These are phyloP conservation scores for Symbiotaphrina buchneri DNA, from an alignment of 495 filamentous ascomycete genomes.

Conservation along the genomic window DNA sequence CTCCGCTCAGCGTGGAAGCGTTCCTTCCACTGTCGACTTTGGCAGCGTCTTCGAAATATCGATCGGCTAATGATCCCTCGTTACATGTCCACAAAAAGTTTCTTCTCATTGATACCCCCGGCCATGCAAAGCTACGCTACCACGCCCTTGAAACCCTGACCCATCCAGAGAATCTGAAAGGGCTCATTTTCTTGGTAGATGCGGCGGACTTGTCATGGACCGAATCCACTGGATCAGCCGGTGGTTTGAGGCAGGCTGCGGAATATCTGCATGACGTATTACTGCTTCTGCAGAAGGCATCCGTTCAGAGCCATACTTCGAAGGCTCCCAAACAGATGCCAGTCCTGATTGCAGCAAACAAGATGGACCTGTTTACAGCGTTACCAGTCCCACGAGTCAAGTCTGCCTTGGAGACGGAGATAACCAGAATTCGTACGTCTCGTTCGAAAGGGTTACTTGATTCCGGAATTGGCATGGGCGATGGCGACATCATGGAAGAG, in stretches of 20 bases:
- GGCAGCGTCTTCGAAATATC: conserved; percentile 42
- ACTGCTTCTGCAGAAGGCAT: conserved; percentile 54
- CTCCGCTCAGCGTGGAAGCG: conserved; percentile 46
- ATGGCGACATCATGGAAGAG: conserved; percentile 33
- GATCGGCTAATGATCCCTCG: conserved; percentile 45
- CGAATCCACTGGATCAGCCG: conserved; percentile 18
- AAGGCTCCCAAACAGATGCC: conserved; percentile 40
- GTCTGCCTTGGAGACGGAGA: conserved; percentile 55
- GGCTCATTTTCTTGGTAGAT: conserved; percentile 77
- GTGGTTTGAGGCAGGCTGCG: conserved; percentile 32
- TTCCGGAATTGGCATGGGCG: conserved; percentile 36
- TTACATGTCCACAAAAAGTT: conserved; percentile 43
- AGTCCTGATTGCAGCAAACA: conserved; percentile 77
- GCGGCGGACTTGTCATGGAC: conserved; percentile 49
- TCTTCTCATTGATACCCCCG: conserved; percentile 69
- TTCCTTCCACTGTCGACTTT: conserved; percentile 40
- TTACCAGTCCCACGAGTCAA: conserved; percentile 60
- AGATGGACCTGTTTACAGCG: conserved; percentile 87
- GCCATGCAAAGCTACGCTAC: conserved; percentile 75
- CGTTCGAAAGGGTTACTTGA: conserved; percentile 66
- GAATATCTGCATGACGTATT: conserved; percentile 77
- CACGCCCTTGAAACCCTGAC: conserved; percentile 20
- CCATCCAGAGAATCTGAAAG: conserved; percentile 33
- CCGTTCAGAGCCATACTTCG: conserved; percentile 28
- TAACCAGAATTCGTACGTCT: conserved; percentile 54